phyloP scores from a whole-genome alignment of 73 alveolate species.

The Tetrahymena thermophila region DNA sequence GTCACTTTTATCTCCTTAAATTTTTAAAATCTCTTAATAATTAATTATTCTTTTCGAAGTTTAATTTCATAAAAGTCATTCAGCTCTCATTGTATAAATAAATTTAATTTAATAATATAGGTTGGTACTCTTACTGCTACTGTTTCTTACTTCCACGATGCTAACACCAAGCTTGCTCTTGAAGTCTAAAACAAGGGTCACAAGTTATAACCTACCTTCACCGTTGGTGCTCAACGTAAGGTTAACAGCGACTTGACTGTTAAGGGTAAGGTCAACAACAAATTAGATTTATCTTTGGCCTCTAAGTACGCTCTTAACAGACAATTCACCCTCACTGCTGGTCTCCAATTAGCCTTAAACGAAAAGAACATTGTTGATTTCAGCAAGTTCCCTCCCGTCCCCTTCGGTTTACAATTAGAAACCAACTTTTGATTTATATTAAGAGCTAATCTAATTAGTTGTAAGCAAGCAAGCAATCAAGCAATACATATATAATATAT shows the following conservation, averaged over 20 bases:
- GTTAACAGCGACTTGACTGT: background rate
- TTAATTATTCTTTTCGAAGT: background rate
- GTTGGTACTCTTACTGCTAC: background rate
- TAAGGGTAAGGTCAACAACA: background rate
- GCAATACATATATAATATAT: background rate
- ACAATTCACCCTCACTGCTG: background rate
- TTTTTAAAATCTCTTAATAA: background rate
- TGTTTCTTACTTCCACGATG: background rate
- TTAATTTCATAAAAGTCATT: background rate
- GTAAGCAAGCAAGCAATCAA: background rate
- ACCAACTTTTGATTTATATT: background rate
- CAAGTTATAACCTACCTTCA: background rate
- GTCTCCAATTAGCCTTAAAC: background rate
- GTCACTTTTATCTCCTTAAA: background rate
- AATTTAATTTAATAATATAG: background rate
- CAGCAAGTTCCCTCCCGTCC: background rate
- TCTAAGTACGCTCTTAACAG: background rate
- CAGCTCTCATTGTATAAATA: background rate
- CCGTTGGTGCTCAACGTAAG: conserved; percentile 1
- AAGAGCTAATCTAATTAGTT: background rate
- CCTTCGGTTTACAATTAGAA: background rate
- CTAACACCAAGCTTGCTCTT: background rate
- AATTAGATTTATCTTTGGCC: background rate
- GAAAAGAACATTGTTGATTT: background rate
- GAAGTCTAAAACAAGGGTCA: background rate